phyloP scores from a whole-genome alignment of 148 eudicot genomes.

The Rhododendron griersonianum region DNA sequence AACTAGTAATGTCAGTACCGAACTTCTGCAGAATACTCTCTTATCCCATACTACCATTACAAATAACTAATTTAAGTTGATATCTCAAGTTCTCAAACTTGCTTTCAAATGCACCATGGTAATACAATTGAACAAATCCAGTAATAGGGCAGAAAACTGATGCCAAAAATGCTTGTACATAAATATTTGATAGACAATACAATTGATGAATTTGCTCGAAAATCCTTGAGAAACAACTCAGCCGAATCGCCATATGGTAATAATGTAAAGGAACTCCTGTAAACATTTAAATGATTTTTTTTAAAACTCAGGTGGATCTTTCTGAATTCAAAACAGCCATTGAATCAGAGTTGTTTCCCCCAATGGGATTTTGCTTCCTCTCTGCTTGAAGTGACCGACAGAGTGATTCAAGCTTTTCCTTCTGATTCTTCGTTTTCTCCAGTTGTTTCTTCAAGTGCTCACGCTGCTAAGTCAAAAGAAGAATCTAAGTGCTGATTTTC shows the following conservation, averaged over 20 bases:
- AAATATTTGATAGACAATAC: not conserved
- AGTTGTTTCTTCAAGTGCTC: slow-evolving; percentile 83
- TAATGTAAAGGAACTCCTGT: not conserved
- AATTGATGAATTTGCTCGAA: not conserved
- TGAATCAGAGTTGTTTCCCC: slow-evolving; percentile 30
- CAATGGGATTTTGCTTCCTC: slow-evolving; percentile 54
- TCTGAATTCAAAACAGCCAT: slow-evolving; percentile 21
- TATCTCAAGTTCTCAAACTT: not conserved
- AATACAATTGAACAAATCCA: not conserved
- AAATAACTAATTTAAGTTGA: not conserved
- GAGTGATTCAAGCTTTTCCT: slow-evolving; percentile 88
- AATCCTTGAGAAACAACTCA: not conserved
- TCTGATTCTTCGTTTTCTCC: slow-evolving; percentile 82
- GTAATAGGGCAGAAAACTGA: not conserved
- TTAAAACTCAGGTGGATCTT: not conserved
- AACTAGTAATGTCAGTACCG: not conserved
- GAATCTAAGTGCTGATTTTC: not conserved
- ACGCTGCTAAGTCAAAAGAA: slow-evolving; percentile 48
- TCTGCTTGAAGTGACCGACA: slow-evolving; percentile 94
- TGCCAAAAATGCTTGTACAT: not conserved
- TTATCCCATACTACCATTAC: not conserved
- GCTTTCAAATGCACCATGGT: not conserved
- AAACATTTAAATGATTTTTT: not conserved
- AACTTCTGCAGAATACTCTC: not conserved
- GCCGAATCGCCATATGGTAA: not conserved